Conservation (phyloP, 352 stramenopile species). For the Phytophthora crassamura region DNA sequence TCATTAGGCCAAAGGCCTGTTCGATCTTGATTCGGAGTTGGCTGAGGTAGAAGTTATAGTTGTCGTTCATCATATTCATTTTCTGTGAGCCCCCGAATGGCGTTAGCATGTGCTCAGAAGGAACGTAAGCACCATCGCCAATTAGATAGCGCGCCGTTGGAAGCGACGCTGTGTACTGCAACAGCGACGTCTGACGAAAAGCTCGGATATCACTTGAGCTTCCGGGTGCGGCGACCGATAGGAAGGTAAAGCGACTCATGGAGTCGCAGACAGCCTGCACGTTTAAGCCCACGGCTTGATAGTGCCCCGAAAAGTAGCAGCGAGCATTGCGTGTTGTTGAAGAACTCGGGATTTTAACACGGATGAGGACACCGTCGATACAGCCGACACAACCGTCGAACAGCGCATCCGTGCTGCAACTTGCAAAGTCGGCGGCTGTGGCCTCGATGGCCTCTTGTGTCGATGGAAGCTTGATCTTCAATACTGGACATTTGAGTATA, state of each 20-base stretch:
- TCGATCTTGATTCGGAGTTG: conserved; percentile 3
- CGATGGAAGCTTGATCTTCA: background rate
- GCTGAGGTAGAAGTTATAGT: conserved; percentile 1
- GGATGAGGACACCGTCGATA: background rate
- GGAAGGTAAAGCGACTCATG: background rate
- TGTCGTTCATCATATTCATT: background rate
- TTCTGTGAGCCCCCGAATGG: background rate
- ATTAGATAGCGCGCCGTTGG: background rate
- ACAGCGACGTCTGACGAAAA: background rate
- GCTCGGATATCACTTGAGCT: background rate
- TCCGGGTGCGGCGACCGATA: background rate
- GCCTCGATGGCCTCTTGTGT: background rate
- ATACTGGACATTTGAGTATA: background rate
- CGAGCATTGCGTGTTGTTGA: background rate
- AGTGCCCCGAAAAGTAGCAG: background rate
- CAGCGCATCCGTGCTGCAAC: background rate
- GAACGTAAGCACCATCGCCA: conserved; percentile 3
- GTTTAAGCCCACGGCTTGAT: background rate
- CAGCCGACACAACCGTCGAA: background rate
- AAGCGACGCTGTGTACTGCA: background rate
- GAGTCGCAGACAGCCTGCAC: background rate
- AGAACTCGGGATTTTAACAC: background rate
- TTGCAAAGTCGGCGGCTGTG: background rate
- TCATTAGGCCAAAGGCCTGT: background rate
- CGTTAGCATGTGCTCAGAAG: conserved; percentile 12